A percentile compares a stretch with the other conserved stretches of the same genome.
Conservation (phyloP, 768 basidiomycete species). For the Royoungia palumana region DNA sequence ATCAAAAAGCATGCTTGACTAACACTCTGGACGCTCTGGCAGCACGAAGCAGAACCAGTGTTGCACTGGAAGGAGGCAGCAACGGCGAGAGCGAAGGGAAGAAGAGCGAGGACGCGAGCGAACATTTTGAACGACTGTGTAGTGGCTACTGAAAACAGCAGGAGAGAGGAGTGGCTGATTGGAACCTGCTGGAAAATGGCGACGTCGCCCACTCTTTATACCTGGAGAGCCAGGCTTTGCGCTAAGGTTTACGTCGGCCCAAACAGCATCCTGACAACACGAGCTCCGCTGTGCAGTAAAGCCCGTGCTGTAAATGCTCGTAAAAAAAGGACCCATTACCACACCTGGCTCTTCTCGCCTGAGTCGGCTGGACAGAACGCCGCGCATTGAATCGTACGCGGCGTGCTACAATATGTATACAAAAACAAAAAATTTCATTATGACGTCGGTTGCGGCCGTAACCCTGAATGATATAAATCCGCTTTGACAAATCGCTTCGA, state of each 20-base stretch:
- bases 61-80: constrained; percentile 13
- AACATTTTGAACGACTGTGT: constrained; percentile 8
- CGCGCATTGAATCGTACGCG: too few relatives aligned
- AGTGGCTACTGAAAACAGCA: not conserved
- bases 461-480: not conserved
- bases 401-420: too few relatives aligned
- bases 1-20: not conserved
- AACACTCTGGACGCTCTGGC: constrained; percentile 7
- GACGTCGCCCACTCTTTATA: constrained; percentile 5
- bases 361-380: too few relatives aligned
- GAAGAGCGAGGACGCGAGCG: constrained; percentile 16
- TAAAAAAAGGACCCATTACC: too few relatives aligned
- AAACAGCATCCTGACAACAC: too few relatives aligned
- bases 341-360: too few relatives aligned
- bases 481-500: too few relatives aligned
- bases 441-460: not conserved
- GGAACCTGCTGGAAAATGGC: not conserved
- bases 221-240: not conserved
- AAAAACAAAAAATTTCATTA: too few relatives aligned
- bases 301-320: too few relatives aligned
- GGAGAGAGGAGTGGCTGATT: not conserved
- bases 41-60: constrained; percentile 8
- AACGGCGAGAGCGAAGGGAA: constrained; percentile 16
- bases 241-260: too few relatives aligned
- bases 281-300: too few relatives aligned